Evolutionary conservation across 306 rosid species (phyloP), one percentile per base, ranked within the genome.

Genomic region (Dalbergia oliveri): DNA sequence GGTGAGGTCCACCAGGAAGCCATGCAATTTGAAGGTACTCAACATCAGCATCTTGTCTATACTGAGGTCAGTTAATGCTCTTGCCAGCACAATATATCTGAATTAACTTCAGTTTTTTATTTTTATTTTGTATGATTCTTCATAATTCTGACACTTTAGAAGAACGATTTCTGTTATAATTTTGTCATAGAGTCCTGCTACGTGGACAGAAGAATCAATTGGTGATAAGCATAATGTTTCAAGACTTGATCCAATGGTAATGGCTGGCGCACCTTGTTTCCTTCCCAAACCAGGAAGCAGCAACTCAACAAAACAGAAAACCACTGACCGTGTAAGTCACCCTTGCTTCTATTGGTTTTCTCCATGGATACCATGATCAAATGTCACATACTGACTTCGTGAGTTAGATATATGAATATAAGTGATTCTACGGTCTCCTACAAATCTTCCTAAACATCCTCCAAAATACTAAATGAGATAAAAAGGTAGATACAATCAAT

Each of bases 261-360:
- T 58, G 51, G 68, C 72, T 59, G 80, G 78, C 73, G 81, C 87
- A 70, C 84, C 84, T 56, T 76, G 73, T 79, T 72, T 76, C 47
- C 87, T 31, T 62, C 86, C 88, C 73, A 90, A 47, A 74, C 72
- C 82, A 63, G 82, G 31, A 77, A 23, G 65, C 64, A 66, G 81
- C 59, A 61, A 72, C 72, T 65, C 86, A 74, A 60, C 86, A 66
- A 90, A 56, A 74, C 78, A 82, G 76, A 86, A 80, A 89, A 16
- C 82, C 57, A 62, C 84, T 19, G 98, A 94, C 75, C 96, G 93
- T 21, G 98, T 91, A 85, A 90, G 98, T 79, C 19, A 80, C 89
- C 75, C 60, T 44, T 8, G 62, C 54, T 71, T 26, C 44, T 51
- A 26, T 19, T 72, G 61, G 44, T n/a, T 58, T 50, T 75, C 70